Base-by-base conservation (phyloP, 768 basidiomycete species). In the Glaciozyma martinii region DNA sequence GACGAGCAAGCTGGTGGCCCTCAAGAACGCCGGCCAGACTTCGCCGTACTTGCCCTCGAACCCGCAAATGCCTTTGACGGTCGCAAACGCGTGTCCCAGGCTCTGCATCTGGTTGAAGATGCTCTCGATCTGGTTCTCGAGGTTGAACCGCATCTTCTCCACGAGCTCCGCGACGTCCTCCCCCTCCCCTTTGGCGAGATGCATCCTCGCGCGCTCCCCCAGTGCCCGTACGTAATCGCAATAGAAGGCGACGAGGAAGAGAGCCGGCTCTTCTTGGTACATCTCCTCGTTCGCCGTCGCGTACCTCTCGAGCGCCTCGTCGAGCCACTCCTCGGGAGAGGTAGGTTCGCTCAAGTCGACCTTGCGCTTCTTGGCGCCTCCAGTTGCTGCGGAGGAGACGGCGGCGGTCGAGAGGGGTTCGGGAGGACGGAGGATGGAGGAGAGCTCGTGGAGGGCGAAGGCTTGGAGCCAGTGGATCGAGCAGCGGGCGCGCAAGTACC, bases 261-360 rank as follows among this genome's bases (percentile, higher is more conserved):
- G 50, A 1, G 37, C 8, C 27, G 23, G n/a, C 8, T 25, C 50
- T 5, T 29, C 50, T 25, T 25, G 27, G 25, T 21, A 16, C n/a
- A 25, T 27, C 40, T 10, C 9, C 54, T 53, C 29, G 3, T 33
- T 29, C 18, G 16, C 27, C 18, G 16, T 29, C 21, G 10, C 40
- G 52, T 53, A 33, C 53, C n/a, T 57, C 6, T 46, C 37, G 23
- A 47, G 3, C 18, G 63, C 66, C 5, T 61, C 56, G 2, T 61
- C 66, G 58, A 65, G 55, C 69, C 69, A 71, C n/a, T 56, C 69
- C 12, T n/a, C 30, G 9, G 56, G 60, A 1, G 50, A 32, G 42
- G 58, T 46, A 3, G 69, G 69, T 54, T 71, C 69, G 54, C 54
- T 50, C 18, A 65, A 18, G 55, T 67, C 69, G 63, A 71, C 8